Conservation (phyloP, 495 filamentous ascomycete species). For the Penicillium macrosclerotiorum region DNA sequence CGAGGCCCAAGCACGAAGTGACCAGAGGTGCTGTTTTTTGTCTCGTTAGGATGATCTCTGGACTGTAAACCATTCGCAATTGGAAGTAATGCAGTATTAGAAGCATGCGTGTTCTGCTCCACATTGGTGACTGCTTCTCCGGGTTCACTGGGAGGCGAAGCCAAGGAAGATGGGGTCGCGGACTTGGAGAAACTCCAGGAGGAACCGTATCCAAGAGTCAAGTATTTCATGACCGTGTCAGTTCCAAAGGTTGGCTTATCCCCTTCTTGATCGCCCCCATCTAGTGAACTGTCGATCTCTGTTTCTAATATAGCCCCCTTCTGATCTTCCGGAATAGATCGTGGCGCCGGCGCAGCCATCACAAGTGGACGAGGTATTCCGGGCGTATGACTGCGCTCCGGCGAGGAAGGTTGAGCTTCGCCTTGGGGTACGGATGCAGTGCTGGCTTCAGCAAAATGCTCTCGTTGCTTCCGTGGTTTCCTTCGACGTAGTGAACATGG, state of each 20-base stretch:
- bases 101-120: constrained; percentile 4
- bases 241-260: constrained; percentile 33
- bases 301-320: constrained; percentile 8
- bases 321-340: constrained; percentile 12
- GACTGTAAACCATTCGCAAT: neutral
- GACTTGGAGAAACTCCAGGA: constrained; percentile 48
- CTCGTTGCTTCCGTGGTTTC: constrained; percentile 32
- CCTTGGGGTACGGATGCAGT: neutral
- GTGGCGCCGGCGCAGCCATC: constrained; percentile 23
- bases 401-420: constrained; percentile 14
- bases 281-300: constrained; percentile 16
- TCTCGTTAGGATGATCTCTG: neutral
- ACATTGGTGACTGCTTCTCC: neutral
- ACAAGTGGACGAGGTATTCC: constrained; percentile 49
- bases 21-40: constrained; percentile 4
- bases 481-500: constrained; percentile 55
- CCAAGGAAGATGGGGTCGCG: constrained; percentile 14
- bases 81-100: constrained; percentile 1
- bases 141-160: constrained; percentile 8
- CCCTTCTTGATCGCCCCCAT: constrained; percentile 17
- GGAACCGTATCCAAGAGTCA: constrained; percentile 62
- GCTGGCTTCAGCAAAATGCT: neutral
- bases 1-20: constrained; percentile 27
- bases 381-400: constrained; percentile 32
- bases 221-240: constrained; percentile 55